phyloP scores from a whole-genome alignment of 129 eudicot species.

The Oenanthe sinensis region DNA sequence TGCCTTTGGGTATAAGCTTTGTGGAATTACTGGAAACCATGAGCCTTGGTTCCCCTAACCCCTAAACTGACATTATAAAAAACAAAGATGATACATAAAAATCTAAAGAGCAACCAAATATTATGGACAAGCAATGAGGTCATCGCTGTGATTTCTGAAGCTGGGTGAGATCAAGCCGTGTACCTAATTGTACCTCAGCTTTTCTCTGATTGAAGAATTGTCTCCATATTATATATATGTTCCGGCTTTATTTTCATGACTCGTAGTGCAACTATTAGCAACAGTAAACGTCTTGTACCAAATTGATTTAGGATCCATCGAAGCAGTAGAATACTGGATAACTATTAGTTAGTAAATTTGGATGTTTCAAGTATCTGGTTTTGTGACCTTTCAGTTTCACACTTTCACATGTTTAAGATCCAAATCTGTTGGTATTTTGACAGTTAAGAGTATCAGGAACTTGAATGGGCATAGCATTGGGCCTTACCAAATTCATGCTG shows the following conservation, averaged over 20 bases:
- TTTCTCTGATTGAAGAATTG: too few species aligned
- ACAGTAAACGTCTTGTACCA: neutral
- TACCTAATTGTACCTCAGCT: too few species aligned
- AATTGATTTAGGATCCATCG: neutral
- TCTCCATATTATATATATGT: too few species aligned
- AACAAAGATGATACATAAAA: neutral
- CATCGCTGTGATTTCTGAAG: too few species aligned
- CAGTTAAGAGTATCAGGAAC: slow-evolving; percentile 97
- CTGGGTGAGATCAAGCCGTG: too few species aligned
- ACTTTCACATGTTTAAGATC: neutral
- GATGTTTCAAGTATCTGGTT: neutral
- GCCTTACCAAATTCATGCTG: slow-evolving; percentile 92
- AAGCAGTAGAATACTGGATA: neutral
- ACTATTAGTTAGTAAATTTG: neutral
- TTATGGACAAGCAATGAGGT: too few species aligned
- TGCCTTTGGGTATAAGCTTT: neutral
- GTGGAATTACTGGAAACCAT: neutral
- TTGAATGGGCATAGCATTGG: slow-evolving; percentile 98
- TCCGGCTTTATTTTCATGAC: too few species aligned
- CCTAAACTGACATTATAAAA: neutral
- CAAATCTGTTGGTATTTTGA: slow-evolving; percentile 13
- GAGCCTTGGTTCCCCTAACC: neutral
- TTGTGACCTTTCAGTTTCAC: neutral
- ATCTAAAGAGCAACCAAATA: too few species aligned
- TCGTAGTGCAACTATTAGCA: too few species aligned